Evolutionary conservation across 1,139 yeast species (phyloP).

Genomic region (Ogataea hybrid): DNA sequence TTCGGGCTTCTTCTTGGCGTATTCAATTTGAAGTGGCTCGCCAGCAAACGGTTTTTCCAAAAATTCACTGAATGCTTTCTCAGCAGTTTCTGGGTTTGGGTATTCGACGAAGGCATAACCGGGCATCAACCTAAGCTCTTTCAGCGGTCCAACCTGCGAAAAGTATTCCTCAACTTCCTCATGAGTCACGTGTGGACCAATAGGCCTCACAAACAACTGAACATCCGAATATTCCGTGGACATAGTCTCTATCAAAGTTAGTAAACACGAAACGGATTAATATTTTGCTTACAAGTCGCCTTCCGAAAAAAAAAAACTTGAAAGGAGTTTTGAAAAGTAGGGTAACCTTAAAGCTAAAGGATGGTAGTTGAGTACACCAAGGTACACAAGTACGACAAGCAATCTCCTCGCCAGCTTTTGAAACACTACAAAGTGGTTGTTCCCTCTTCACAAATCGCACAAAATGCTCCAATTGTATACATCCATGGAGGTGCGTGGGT

Average conservation of each 20-base stretch:
- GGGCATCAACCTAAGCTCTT: slow-evolving; percentile 66
- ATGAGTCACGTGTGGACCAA: slow-evolving; percentile 47
- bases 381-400: slow-evolving; percentile 10
- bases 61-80: slow-evolving; percentile 62
- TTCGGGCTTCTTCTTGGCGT: slow-evolving; percentile 56
- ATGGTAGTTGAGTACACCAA: slow-evolving; percentile 11
- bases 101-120: slow-evolving; percentile 78
- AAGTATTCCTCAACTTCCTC: slow-evolving; percentile 70
- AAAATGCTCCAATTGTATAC: slow-evolving; percentile 39
- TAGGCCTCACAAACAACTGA: slow-evolving; percentile 52
- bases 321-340: slow-evolving; percentile 1
- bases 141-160: slow-evolving; percentile 59
- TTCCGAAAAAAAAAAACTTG: neutral
- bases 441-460: neutral
- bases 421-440: slow-evolving; percentile 14
- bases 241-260: slow-evolving; percentile 7
- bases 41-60: slow-evolving; percentile 46
- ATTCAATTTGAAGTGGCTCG: slow-evolving; percentile 63
- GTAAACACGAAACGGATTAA: slow-evolving; percentile 5
- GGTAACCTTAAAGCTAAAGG: neutral
- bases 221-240: slow-evolving; percentile 41
- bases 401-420: slow-evolving; percentile 22
- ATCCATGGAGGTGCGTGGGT: slow-evolving; percentile 96
- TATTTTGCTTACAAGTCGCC: slow-evolving; percentile 8
- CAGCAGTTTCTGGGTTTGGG: slow-evolving; percentile 64